These are phyloP conservation scores for Nannochloropsis gaditana DNA, from an alignment of 108 stramenopile species.

Conservation along the genomic window DNA sequence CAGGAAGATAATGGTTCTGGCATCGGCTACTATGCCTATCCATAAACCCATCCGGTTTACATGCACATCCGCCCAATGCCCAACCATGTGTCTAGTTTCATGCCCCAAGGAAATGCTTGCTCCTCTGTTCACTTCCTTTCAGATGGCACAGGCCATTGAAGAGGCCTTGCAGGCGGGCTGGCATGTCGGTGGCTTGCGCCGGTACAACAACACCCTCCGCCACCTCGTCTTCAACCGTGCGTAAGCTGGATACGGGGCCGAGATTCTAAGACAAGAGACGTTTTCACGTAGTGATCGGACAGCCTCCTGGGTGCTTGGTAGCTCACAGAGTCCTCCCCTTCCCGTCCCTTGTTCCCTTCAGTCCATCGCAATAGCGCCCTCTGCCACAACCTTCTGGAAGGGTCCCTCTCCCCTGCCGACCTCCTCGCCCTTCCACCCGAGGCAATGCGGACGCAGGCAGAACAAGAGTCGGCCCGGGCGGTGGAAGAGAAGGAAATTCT, in stretches of 20 bases:
- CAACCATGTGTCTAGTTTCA: too few relatives aligned
- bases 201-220: constrained; percentile 4
- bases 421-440: background rate
- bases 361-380: constrained; percentile 7
- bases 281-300: too few relatives aligned
- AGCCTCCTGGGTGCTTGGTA: background rate
- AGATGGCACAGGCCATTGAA: background rate
- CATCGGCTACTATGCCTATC: too few relatives aligned
- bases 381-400: background rate
- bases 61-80: too few relatives aligned
- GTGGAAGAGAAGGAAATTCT: background rate
- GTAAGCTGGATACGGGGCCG: background rate
- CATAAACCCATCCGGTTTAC: too few relatives aligned
- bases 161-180: background rate
- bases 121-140: background rate
- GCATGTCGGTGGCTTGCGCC: background rate
- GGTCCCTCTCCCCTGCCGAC: constrained; percentile 15
- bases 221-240: background rate
- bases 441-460: background rate
- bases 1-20: too few relatives aligned
- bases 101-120: too few relatives aligned
- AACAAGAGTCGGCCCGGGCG: background rate
- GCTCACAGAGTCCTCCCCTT: background rate
- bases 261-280: too few relatives aligned
- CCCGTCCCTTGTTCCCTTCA: background rate